phyloP scores from a whole-genome alignment of 352 stramenopile species.

The Globisporangium canariense region DNA sequence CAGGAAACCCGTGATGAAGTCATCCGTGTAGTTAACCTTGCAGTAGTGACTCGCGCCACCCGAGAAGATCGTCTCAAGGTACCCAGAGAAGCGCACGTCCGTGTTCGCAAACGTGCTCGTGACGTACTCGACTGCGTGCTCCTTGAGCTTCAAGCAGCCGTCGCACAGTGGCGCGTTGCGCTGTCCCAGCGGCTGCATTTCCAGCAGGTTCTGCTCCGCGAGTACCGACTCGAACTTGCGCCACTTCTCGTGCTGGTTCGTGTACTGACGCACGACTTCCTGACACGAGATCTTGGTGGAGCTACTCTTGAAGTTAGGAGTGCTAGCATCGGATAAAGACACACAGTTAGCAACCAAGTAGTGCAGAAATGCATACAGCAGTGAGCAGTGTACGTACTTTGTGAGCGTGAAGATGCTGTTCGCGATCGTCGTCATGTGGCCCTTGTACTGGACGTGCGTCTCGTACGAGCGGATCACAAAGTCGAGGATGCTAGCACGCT shows the following conservation, averaged over 20 bases:
- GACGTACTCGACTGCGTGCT: constrained; percentile 78
- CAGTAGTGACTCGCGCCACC: constrained; percentile 75
- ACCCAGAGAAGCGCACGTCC: constrained; percentile 65
- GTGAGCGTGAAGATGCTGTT: constrained; percentile 88
- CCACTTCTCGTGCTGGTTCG: constrained; percentile 64
- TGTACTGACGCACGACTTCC: constrained; percentile 79
- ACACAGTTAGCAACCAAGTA: background rate
- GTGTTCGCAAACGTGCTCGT: constrained; percentile 51
- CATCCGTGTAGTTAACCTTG: constrained; percentile 81
- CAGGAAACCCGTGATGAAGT: constrained; percentile 85
- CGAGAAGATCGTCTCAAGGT: constrained; percentile 85
- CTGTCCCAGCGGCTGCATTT: constrained; percentile 81
- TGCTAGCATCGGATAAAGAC: constrained; percentile 26
- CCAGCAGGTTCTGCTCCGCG: constrained; percentile 73
- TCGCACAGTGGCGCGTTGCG: constrained; percentile 78
- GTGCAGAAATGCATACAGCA: background rate
- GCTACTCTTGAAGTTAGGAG: constrained; percentile 61
- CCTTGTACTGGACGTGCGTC: constrained; percentile 80
- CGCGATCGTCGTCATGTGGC: constrained; percentile 86
- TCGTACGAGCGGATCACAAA: constrained; percentile 83
- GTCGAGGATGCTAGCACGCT: constrained; percentile 67
- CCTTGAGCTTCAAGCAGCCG: constrained; percentile 78
- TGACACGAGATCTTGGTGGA: constrained; percentile 60
- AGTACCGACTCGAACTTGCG: constrained; percentile 70
- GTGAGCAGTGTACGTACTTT: constrained; percentile 42